Percentiles rank a stretch among this genome's conserved stretches.
These are phyloP conservation scores for Fibroporia radiculosa DNA, from an alignment of 768 basidiomycete species.

Conservation along the genomic window DNA sequence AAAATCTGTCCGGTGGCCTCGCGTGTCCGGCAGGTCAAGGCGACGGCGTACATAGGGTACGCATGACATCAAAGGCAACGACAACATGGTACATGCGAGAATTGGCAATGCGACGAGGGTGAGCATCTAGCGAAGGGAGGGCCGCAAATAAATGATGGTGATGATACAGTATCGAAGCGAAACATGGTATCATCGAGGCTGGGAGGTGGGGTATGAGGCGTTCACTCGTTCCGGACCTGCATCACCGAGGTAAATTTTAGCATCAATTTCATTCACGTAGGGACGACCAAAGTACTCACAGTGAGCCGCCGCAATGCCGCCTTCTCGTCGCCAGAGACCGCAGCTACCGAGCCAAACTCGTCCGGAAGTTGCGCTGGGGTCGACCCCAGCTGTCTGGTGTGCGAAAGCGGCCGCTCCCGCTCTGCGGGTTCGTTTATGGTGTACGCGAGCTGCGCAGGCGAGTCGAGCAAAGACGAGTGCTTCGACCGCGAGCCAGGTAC, in stretches of 20 bases:
- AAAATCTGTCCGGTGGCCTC: too few species aligned
- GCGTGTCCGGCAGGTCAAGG: not conserved
- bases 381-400: conserved; percentile 12
- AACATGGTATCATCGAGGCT: conserved; percentile 12
- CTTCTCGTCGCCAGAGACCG: conserved; percentile 4
- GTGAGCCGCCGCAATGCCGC: conserved; percentile 8
- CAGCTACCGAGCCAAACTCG: conserved; percentile 12
- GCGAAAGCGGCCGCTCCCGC: conserved; percentile 5
- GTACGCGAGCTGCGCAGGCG: conserved; percentile 8
- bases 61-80: not conserved
- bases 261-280: not conserved
- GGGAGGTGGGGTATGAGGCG: not conserved
- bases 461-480: conserved; percentile 15
- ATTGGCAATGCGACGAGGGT: not conserved
- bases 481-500: conserved; percentile 1
- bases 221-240: conserved; percentile 17
- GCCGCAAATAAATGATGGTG: too few species aligned
- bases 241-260: not conserved
- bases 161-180: conserved; percentile 1
- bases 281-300: conserved; percentile 6
- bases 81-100: conserved; percentile 1
- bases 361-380: conserved; percentile 15
- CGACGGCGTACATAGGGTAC: not conserved
- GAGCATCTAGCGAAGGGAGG: too few species aligned
- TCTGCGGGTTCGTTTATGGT: not conserved